phyloP scores from a whole-genome alignment of 495 filamentous ascomycete species.

The Penicillium waksmanii region DNA sequence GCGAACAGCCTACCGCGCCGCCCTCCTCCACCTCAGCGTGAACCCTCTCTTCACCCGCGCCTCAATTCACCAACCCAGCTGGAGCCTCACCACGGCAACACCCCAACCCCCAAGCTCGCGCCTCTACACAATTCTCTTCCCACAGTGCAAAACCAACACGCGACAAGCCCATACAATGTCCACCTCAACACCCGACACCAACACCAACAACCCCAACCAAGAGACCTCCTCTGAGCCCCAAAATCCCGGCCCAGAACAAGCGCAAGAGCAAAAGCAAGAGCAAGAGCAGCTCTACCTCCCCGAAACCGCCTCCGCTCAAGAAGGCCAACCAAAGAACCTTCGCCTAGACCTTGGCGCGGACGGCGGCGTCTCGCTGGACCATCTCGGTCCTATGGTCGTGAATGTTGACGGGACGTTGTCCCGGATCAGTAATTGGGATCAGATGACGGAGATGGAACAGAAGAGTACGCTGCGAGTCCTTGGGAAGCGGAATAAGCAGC shows the following conservation, averaged over 20 bases:
- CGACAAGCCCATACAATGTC: conserved; percentile 29
- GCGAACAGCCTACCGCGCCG: conserved; percentile 34
- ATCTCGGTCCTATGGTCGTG: conserved; percentile 70
- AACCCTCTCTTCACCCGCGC: conserved; percentile 30
- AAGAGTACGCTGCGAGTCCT: conserved; percentile 64
- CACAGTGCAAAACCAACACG: conserved; percentile 24
- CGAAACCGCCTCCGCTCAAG: conserved; percentile 20
- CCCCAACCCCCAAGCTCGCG: conserved; percentile 16
- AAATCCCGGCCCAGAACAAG: conserved; percentile 13
- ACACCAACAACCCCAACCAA: conserved; percentile 8
- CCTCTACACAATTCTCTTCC: conserved; percentile 29
- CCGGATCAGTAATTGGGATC: conserved; percentile 67
- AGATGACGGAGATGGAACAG: conserved; percentile 66
- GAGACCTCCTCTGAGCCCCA: conserved; percentile 16
- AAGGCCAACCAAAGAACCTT: conserved; percentile 15
- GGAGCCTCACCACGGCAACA: background rate
- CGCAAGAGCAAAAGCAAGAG: conserved; percentile 14
- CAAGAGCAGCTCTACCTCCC: conserved; percentile 36
- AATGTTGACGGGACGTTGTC: conserved; percentile 66
- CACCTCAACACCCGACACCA: conserved; percentile 7
- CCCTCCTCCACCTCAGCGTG: conserved; percentile 34
- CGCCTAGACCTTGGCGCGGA: conserved; percentile 52
- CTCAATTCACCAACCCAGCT: conserved; percentile 17
- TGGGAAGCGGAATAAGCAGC: conserved; percentile 64
- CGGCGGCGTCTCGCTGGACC: conserved; percentile 55